Evolutionary conservation across 73 alveolate genomes (phyloP), one percentile per base, ranked within the genome.

Genomic region (Paramecium primaurelia): DNA sequence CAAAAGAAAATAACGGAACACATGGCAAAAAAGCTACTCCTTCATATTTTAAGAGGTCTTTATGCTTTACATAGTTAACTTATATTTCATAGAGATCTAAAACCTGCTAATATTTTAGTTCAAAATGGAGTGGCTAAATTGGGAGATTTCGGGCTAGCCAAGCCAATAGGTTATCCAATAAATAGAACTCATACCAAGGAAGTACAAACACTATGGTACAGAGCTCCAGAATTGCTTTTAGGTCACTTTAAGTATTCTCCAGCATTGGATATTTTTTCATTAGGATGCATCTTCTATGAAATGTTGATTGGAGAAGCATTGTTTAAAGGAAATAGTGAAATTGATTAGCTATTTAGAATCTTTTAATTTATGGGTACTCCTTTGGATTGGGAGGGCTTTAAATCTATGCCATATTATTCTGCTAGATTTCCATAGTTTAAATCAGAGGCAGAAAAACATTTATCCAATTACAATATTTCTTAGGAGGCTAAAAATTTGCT

Each of bases 101-200:
- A 89, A 40, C 94, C 94, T 37, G 94, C 92, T 51, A 89, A 89
- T 71, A 89, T 89, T 37, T 83, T 89, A 36, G 85, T 89, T 26
- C 69, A 68, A 38, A 92, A 97, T 49, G 97, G 98, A n/a, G 94
- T 59, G 44, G 94, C 98, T 18, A 97, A 97, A 91, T 93, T 97
- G 22, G 95, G 98, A 88, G 99, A 97, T 92, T 97, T 97, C 58
- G 99, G 99, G 0, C 86, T 97, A 26, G 96, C 98, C 2, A 93
- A 97, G 68, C 77, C 93, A 6, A 77, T 93, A 94, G 80, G 97
- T 8, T 49, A 45, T n/a, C 92, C 93, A 8, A 36, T 86, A 11
- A 28, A 71, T 45, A 93, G 94, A 83, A 80, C 93, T 45, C 85
- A 77, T 71, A 93, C 96, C 3, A 91, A 92, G 34, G 93, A 84